Conservation (phyloP, 768 basidiomycete species). For the Nidularia pulvinata region DNA sequence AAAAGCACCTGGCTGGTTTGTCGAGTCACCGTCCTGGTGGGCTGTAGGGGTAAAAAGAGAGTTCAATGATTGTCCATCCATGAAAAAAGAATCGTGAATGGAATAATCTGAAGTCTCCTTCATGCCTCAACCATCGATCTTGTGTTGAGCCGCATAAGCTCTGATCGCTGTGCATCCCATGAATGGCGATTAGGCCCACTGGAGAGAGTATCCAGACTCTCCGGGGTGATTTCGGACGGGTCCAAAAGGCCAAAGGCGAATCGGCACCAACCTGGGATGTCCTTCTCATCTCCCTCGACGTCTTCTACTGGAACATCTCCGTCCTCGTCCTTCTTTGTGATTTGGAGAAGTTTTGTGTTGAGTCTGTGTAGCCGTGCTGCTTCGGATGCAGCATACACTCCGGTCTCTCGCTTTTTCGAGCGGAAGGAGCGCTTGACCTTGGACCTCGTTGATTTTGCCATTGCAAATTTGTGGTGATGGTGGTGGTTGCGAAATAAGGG, state of each 20-base stretch:
- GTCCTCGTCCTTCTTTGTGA: constrained; percentile 39
- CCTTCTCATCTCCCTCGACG: constrained; percentile 29
- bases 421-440: constrained; percentile 82
- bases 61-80: constrained; percentile 37
- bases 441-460: constrained; percentile 86
- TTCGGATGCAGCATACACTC: constrained; percentile 76
- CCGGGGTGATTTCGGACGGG: constrained; percentile 53
- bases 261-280: constrained; percentile 69
- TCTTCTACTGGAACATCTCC: constrained; percentile 29
- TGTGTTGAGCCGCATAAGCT: neutral
- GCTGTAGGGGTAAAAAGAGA: constrained; percentile 29
- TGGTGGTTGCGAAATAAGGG: neutral
- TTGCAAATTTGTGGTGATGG: constrained; percentile 4
- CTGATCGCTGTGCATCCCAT: constrained; percentile 3
- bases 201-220: constrained; percentile 37
- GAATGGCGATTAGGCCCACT: constrained; percentile 6
- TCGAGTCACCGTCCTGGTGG: constrained; percentile 17
- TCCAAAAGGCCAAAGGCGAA: constrained; percentile 60
- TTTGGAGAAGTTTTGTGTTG: constrained; percentile 58
- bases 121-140: neutral
- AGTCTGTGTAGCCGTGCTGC: constrained; percentile 78
- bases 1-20: constrained; percentile 29
- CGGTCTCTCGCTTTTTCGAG: constrained; percentile 71
- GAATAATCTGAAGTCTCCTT: constrained; percentile 21
- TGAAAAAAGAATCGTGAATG: constrained; percentile 29